Evolutionary conservation across 2,329 filamentous ascomycete genomes (phyloP).

Genomic region (Fulvia fulva): DNA sequence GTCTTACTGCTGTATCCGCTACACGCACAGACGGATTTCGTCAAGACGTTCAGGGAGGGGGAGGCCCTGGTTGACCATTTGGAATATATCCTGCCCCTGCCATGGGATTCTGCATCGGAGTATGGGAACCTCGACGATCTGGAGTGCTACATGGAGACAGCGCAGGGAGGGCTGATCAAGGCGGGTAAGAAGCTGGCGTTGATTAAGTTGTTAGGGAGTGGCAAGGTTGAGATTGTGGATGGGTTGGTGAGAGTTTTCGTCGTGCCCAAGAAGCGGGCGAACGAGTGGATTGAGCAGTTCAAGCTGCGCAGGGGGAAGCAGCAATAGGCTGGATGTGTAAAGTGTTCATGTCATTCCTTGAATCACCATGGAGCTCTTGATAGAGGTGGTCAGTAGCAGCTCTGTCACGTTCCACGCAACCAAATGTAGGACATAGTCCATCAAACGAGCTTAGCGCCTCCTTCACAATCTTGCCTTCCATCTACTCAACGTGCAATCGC

Average conservation of each 20-base stretch:
- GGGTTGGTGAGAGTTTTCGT: constrained; percentile 79
- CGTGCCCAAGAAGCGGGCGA: constrained; percentile 66
- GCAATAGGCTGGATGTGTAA: background rate
- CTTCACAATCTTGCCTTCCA: too few species aligned
- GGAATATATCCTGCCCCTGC: constrained; percentile 77
- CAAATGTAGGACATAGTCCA: too few species aligned
- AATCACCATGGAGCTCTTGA: too few species aligned
- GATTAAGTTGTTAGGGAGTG: constrained; percentile 67
- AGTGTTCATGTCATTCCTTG: background rate
- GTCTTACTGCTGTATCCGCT: constrained; percentile 80
- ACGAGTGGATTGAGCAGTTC: constrained; percentile 77
- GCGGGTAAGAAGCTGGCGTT: constrained; percentile 80
- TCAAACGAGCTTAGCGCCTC: too few species aligned
- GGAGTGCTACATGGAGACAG: constrained; percentile 87
- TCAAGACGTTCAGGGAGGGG: constrained; percentile 79
- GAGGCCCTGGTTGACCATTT: constrained; percentile 74
- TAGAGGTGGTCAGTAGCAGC: too few species aligned
- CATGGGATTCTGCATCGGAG: constrained; percentile 71
- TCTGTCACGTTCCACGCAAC: too few species aligned
- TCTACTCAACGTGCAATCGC: too few species aligned
- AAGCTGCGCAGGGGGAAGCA: constrained; percentile 60
- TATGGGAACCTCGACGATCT: constrained; percentile 61
- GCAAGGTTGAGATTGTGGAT: constrained; percentile 83
- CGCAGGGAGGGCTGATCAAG: constrained; percentile 75
- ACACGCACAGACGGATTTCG: constrained; percentile 78